Percentiles rank a stretch among this genome's conserved stretches.
Evolutionary conservation across 352 stramenopile genomes (phyloP).

Genomic region (Albugo candida): DNA sequence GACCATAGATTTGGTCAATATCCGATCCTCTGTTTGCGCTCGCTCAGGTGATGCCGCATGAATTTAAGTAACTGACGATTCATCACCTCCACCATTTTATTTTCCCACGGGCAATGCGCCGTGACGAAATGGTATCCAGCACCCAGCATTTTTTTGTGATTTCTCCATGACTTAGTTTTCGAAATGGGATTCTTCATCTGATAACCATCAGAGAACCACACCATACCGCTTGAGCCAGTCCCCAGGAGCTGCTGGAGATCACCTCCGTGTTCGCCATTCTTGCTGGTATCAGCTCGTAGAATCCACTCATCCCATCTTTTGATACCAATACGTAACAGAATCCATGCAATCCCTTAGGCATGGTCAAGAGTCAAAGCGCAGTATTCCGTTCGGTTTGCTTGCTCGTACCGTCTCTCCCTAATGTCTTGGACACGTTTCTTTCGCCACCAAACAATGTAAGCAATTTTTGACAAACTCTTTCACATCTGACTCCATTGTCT

Average conservation of each 20-base stretch:
- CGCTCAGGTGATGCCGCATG: background rate
- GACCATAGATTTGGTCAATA: conserved; percentile 1
- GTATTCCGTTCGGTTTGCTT: conserved; percentile 13
- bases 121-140: conserved; percentile 4
- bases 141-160: conserved; percentile 1
- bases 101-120: conserved; percentile 2
- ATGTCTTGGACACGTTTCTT: no score
- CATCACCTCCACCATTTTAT: conserved; percentile 5
- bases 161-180: no score
- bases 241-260: no score
- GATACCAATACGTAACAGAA: no score
- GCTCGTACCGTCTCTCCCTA: no score
- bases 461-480: conserved; percentile 5
- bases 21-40: background rate
- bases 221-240: no score
- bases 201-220: no score
- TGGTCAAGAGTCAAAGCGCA: conserved; percentile 22
- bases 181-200: no score
- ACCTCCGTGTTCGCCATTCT: no score
- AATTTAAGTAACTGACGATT: conserved; percentile 1
- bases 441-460: conserved; percentile 3
- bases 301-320: no score
- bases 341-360: no score
- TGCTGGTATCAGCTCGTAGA: no score
- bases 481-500: conserved; percentile 2